Evolutionary conservation across 2,329 filamentous ascomycete species (phyloP).

Genomic region (Hyphodiscus sp.): DNA sequence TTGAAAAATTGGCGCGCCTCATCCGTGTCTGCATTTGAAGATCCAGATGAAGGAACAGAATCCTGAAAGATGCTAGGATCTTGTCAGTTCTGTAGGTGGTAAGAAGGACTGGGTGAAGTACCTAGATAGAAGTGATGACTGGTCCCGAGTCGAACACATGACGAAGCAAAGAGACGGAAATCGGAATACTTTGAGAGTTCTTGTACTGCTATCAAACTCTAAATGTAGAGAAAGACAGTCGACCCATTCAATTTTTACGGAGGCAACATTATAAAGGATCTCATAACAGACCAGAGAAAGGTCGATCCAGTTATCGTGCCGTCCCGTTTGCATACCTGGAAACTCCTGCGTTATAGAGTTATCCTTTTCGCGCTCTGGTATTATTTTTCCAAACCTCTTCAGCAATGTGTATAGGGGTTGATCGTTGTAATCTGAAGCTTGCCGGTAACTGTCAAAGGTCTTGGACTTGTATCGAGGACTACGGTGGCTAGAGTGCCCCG

Average conservation of each 20-base stretch:
- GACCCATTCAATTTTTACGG: constrained; percentile 12
- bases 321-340: neutral
- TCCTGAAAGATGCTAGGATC: neutral
- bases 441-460: neutral
- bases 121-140: too few relatives aligned
- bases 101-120: too few relatives aligned
- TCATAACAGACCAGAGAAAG: neutral
- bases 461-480: neutral
- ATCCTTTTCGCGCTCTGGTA: neutral
- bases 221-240: constrained; percentile 9
- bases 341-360: neutral
- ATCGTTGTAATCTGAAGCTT: neutral
- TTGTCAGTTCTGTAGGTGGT: too few relatives aligned
- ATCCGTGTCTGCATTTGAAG: neutral
- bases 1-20: constrained; percentile 7
- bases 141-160: neutral
- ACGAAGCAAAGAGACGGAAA: constrained; percentile 9
- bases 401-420: neutral
- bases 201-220: constrained; percentile 7
- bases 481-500: neutral
- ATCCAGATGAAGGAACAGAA: neutral
- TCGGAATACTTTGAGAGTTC: constrained; percentile 10
- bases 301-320: neutral
- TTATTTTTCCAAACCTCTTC: neutral
- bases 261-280: neutral